Base-by-base conservation (phyloP, 495 filamentous ascomycete genomes). In the Trichoderma gamsii region DNA sequence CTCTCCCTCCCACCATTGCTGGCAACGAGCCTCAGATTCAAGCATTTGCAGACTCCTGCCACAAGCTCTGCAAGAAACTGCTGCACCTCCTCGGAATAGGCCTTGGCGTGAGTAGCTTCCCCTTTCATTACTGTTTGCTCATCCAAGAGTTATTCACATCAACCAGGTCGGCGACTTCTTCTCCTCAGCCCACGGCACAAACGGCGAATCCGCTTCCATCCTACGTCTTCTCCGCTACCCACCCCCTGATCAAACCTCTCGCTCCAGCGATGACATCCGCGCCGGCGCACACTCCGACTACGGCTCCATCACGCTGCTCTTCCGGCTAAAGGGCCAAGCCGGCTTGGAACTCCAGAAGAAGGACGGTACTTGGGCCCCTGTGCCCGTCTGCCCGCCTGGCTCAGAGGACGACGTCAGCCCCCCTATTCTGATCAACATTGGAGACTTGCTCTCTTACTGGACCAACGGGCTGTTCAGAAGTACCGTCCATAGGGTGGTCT, bases 281-380 rank as follows among this genome's bases (percentile, higher is more conserved):
- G 92, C 93, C 0, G 94, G 93, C 0, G 91, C 88, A 2, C 94
- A 99, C 76, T 93, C 89, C 9, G 94, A 97, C 73, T 97, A 97
- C 74, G 94, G 93, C 15, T 92, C 87, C 2, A 79, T 97, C 64
- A 97, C 94, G 0, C 81, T 97, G 0, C 84, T 97, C 21, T 97
- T 97, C 78, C 92, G 94, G 72, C 85, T 90, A 1, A 86, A 87
- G 9, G 88, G 88, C 1, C 91, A 97, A 69, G 88, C 91, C 0
- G 95, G 95, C 0, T 83, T 99, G 6, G 94, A 99, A 76, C 92
- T 99, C 65, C 84, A 88, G 2, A 88, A 86, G 1, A 82, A 83
- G 0, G 73, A 82, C 56, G 69, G 73, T 1, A 73, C 74, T 1
- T 91, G 89, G 89, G 79, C 77, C 0, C 78, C 87, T 8, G 89